Percentiles rank a stretch among this genome's conserved stretches.
Conservation (phyloP, 768 basidiomycete genomes). For the Daedalea quercina region DNA sequence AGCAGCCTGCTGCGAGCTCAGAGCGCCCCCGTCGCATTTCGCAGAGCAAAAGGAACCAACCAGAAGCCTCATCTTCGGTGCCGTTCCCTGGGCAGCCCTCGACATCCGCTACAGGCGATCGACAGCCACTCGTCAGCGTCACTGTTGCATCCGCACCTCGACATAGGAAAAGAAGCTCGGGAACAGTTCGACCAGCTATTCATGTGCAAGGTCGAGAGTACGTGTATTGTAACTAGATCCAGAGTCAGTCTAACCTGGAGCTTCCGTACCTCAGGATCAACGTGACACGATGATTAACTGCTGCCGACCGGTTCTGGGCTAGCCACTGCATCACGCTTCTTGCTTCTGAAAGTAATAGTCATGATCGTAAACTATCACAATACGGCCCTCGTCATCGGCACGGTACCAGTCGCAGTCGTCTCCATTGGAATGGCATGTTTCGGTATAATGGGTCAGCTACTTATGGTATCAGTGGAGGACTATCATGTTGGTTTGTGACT, state of each 20-base stretch:
- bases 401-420: too few species aligned
- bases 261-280: conserved; percentile 1
- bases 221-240: conserved; percentile 4
- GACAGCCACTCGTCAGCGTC: conserved; percentile 19
- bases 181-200: conserved; percentile 20
- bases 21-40: background rate
- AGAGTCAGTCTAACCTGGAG: too few species aligned
- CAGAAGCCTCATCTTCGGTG: background rate
- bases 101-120: conserved; percentile 1
- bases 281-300: background rate
- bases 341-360: too few species aligned
- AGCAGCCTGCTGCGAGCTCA: background rate
- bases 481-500: background rate
- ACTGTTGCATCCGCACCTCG: conserved; percentile 13
- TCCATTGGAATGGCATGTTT: too few species aligned
- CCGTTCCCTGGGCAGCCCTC: background rate
- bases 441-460: background rate
- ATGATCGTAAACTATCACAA: too few species aligned
- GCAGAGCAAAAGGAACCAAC: background rate
- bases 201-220: conserved; percentile 21
- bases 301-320: background rate
- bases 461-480: background rate
- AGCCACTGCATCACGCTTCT: too few species aligned
- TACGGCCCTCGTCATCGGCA: too few species aligned
- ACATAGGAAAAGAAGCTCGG: conserved; percentile 17